phyloP scores from a whole-genome alignment of 2,329 filamentous ascomycete genomes.

The Phaeophleospora eucalypticola region DNA sequence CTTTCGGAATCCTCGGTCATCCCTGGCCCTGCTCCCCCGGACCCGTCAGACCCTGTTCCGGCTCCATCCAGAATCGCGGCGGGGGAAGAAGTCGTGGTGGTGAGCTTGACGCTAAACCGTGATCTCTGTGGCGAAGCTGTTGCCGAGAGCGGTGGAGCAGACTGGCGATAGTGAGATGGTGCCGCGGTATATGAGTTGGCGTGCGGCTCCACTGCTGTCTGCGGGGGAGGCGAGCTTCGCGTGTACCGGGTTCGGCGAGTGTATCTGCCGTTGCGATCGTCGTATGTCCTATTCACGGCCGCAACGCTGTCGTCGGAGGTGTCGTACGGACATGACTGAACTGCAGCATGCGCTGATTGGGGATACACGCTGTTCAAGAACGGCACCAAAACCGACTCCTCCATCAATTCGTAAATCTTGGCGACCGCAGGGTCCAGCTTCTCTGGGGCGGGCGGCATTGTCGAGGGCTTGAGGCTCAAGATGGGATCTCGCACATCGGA shows the following conservation, averaged over 20 bases:
- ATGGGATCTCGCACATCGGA: slow-evolving; percentile 78
- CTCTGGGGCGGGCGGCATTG: slow-evolving; percentile 67
- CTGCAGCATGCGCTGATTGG: slow-evolving; percentile 43
- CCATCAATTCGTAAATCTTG: slow-evolving; percentile 95
- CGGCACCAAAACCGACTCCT: slow-evolving; percentile 88
- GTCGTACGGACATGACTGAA: slow-evolving; percentile 41
- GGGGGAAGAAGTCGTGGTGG: slow-evolving; percentile 31
- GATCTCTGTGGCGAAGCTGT: slow-evolving; percentile 29
- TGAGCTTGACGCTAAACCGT: slow-evolving; percentile 32
- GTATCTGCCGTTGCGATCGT: slow-evolving; percentile 30
- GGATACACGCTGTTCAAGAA: slow-evolving; percentile 70
- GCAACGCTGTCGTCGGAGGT: slow-evolving; percentile 32
- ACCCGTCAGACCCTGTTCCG: slow-evolving; percentile 40
- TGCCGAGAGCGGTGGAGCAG: slow-evolving; percentile 31
- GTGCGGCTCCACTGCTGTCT: slow-evolving; percentile 27
- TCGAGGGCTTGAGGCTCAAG: slow-evolving; percentile 55
- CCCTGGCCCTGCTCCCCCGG: slow-evolving; percentile 41
- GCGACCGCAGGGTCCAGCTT: slow-evolving; percentile 75
- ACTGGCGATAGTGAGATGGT: slow-evolving; percentile 26
- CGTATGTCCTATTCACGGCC: slow-evolving; percentile 36
- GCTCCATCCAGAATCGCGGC: slow-evolving; percentile 26
- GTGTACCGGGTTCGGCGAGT: slow-evolving; percentile 23
- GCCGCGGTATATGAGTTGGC: slow-evolving; percentile 23
- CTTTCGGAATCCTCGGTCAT: slow-evolving; percentile 64
- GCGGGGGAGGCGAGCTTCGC: slow-evolving; percentile 30